These are phyloP conservation scores for Irpex rosettiformis DNA, from an alignment of 1,284 basidiomycete genomes.

Conservation along the genomic window DNA sequence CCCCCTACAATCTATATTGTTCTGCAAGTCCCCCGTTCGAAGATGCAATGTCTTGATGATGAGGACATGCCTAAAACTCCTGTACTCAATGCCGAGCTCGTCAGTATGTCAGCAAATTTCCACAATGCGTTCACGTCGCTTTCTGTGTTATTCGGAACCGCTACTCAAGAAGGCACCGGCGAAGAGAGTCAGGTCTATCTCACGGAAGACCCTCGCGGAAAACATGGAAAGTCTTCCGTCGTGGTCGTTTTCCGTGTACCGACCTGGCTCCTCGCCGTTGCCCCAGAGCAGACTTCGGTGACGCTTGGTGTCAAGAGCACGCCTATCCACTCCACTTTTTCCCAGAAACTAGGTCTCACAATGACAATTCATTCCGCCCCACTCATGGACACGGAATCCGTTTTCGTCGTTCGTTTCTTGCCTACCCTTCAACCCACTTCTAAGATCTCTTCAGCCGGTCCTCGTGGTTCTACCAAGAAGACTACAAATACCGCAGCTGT, in stretches of 20 bases:
- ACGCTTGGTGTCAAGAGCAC: conserved; percentile 2
- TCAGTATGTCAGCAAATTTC: not conserved
- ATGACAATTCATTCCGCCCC: conserved; percentile 5
- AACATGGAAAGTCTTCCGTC: conserved; percentile 1
- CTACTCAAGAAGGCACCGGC: not conserved
- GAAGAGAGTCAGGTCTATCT: conserved; percentile 1
- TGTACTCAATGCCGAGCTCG: not conserved
- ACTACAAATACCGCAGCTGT: too few species aligned
- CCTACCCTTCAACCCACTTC: not conserved
- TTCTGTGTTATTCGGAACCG: conserved; percentile 6
- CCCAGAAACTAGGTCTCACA: conserved; percentile 2
- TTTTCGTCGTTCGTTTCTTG: conserved; percentile 1
- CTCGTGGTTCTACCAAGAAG: not conserved
- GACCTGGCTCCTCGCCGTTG: conserved; percentile 5
- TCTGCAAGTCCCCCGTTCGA: conserved; percentile 2
- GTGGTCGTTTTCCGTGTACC: conserved; percentile 11
- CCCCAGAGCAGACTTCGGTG: not conserved
- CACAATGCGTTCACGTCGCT: conserved; percentile 7
- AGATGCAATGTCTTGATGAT: conserved; percentile 3
- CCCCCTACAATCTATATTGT: conserved; percentile 10
- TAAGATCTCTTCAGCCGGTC: not conserved
- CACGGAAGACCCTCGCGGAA: conserved; percentile 5
- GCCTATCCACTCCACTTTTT: not conserved
- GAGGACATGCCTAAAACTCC: not conserved
- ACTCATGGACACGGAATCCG: conserved; percentile 1